Conservation (phyloP, 1,284 basidiomycete genomes). For the Fomitopsis pinicola region DNA sequence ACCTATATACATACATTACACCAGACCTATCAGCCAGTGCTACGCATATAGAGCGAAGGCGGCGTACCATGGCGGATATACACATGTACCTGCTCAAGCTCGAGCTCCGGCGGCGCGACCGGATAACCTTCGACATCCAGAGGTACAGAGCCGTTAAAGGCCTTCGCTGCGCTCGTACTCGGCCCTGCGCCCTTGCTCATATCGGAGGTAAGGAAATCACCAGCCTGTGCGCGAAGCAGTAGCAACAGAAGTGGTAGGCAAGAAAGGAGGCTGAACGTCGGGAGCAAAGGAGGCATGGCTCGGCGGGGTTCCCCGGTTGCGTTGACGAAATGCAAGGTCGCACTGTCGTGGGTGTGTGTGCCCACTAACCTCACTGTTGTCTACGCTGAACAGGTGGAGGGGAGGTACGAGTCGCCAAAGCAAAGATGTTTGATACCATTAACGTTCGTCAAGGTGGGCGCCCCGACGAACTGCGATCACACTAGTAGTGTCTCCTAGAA, state of each 20-base stretch:
- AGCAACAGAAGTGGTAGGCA: background rate
- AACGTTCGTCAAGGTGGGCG: background rate
- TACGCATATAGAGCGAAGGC: conserved; percentile 4
- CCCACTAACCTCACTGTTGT: background rate
- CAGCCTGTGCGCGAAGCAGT: background rate
- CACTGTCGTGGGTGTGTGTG: background rate
- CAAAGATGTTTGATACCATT: background rate
- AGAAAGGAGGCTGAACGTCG: background rate
- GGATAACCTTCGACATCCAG: conserved; percentile 62
- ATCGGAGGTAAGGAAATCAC: background rate
- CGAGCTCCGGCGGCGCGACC: conserved; percentile 47
- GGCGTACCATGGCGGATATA: conserved; percentile 69
- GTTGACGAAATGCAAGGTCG: background rate
- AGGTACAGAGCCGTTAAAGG: conserved; percentile 24
- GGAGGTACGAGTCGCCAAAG: background rate
- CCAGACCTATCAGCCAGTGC: background rate
- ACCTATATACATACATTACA: conserved; percentile 34
- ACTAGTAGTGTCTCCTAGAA: background rate
- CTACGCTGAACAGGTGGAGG: background rate
- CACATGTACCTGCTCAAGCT: conserved; percentile 68
- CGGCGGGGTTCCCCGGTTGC: background rate
- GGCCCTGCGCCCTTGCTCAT: conserved; percentile 1
- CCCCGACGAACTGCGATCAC: background rate
- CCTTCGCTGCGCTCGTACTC: background rate
- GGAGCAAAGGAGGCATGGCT: background rate